Conservation (phyloP, 176 grass and related monocot species). For the Hordeum vulgare region DNA sequence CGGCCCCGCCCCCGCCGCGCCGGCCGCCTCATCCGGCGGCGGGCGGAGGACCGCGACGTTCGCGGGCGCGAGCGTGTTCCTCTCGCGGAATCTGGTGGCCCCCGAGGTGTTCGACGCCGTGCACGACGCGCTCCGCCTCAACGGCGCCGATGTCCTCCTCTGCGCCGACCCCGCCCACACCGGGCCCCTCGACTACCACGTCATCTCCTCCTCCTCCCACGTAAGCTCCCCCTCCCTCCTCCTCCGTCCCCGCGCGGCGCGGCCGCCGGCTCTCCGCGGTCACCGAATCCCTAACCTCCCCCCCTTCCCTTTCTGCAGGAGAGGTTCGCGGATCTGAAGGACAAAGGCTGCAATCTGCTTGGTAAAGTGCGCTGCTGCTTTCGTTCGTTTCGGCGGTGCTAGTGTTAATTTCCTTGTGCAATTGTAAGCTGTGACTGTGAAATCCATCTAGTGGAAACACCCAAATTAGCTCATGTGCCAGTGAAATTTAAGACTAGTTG, state of each 20-base stretch:
- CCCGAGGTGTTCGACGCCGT: slow-evolving; percentile 87
- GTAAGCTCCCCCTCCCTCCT: slow-evolving; percentile 17
- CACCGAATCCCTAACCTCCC: slow-evolving; percentile 17
- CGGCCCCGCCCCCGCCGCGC: not conserved
- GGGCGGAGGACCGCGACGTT: slow-evolving; percentile 55
- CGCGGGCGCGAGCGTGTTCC: slow-evolving; percentile 66
- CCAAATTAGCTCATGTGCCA: not conserved
- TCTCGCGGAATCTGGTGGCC: slow-evolving; percentile 75
- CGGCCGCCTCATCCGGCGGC: not conserved
- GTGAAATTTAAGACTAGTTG: not conserved
- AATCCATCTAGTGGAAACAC: not conserved
- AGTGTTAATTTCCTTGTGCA: not conserved
- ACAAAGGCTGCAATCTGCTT: slow-evolving; percentile 74
- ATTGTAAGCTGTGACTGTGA: not conserved
- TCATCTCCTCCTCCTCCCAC: slow-evolving; percentile 83
- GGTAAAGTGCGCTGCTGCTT: slow-evolving; percentile 35
- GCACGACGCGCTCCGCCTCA: slow-evolving; percentile 85
- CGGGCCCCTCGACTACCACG: slow-evolving; percentile 62
- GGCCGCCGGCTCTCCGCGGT: not conserved
- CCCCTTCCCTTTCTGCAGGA: slow-evolving; percentile 46
- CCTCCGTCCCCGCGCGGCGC: not conserved
- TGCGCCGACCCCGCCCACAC: slow-evolving; percentile 56
- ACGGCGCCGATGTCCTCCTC: slow-evolving; percentile 71
- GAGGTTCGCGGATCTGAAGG: slow-evolving; percentile 70
- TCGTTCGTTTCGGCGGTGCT: not conserved